Conservation (phyloP, 116 monocot genomes). For the Cymodocea nodosa region DNA sequence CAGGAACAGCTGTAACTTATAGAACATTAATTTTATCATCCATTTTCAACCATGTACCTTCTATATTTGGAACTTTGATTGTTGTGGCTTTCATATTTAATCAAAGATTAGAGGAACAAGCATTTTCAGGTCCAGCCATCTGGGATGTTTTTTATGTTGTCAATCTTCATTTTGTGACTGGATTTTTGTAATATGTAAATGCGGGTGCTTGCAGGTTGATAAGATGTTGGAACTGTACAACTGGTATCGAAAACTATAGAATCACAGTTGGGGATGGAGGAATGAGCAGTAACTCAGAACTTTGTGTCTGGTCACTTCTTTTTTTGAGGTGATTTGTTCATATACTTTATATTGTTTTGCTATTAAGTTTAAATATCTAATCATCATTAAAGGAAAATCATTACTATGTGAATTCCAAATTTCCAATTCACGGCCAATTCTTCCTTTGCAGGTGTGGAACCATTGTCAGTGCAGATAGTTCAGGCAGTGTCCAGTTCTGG, state of each 20-base stretch:
- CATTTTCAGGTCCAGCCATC: no score
- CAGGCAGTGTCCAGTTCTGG: slow-evolving; percentile 96
- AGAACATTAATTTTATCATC: slow-evolving; percentile 3
- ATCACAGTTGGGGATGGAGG: slow-evolving; percentile 94
- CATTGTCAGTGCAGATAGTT: slow-evolving; percentile 92
- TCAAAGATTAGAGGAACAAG: no score
- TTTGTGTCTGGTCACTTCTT: slow-evolving; percentile 90
- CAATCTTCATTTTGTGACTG: no score
- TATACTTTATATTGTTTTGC: not conserved
- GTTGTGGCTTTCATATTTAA: no score
- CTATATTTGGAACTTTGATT: no score
- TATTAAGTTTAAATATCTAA: not conserved
- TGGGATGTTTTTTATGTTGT: not conserved
- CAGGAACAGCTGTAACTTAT: not conserved
- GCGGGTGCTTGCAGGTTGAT: slow-evolving; percentile 41
- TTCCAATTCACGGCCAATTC: not conserved
- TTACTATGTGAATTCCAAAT: not conserved
- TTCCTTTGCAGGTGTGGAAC: slow-evolving; percentile 51
- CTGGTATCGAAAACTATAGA: slow-evolving; percentile 63
- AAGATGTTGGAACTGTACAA: slow-evolving; percentile 70
- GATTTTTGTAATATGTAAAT: not conserved
- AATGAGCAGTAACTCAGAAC: slow-evolving; percentile 49
- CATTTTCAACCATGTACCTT: not conserved
- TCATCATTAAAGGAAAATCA: not conserved
- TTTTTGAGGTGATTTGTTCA: slow-evolving; percentile 48